phyloP scores from a whole-genome alignment of 2,329 filamentous ascomycete genomes.

The Ophiostoma perfectum region DNA sequence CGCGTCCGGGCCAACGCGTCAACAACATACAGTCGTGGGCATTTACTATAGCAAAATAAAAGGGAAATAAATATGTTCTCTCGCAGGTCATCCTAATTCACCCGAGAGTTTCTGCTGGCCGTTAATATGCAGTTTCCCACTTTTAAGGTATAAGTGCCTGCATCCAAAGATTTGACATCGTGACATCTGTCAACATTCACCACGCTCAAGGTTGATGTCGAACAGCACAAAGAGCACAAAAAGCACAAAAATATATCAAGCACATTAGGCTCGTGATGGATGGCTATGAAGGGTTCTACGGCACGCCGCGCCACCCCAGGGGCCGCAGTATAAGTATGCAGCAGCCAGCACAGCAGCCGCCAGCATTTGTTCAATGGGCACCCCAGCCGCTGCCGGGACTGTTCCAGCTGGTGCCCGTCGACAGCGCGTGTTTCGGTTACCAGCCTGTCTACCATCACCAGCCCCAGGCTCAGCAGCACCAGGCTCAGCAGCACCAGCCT shows the following conservation, averaged over 20 bases:
- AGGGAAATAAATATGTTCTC: too few relatives aligned
- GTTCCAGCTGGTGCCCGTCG: slow-evolving; percentile 20
- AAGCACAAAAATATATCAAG: background rate
- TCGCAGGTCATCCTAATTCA: background rate
- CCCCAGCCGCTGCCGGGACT: slow-evolving; percentile 13
- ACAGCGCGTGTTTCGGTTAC: background rate
- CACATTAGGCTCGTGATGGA: background rate
- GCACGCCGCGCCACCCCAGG: background rate
- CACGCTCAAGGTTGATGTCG: background rate
- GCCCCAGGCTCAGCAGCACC: slow-evolving; percentile 8
- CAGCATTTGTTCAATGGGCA: slow-evolving; percentile 16
- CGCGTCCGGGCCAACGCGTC: slow-evolving; percentile 12
- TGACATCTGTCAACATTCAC: background rate
- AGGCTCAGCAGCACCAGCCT: background rate
- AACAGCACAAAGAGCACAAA: background rate
- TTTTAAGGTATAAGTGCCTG: background rate
- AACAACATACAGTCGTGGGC: background rate
- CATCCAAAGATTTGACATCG: background rate
- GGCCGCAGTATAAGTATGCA: slow-evolving; percentile 3
- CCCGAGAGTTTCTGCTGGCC: background rate
- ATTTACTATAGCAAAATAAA: background rate
- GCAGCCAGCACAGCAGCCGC: background rate
- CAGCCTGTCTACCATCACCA: background rate
- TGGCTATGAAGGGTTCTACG: background rate
- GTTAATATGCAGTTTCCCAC: too few relatives aligned